phyloP scores from a whole-genome alignment of 305 asterid species.

The Euphrasia arctica region DNA sequence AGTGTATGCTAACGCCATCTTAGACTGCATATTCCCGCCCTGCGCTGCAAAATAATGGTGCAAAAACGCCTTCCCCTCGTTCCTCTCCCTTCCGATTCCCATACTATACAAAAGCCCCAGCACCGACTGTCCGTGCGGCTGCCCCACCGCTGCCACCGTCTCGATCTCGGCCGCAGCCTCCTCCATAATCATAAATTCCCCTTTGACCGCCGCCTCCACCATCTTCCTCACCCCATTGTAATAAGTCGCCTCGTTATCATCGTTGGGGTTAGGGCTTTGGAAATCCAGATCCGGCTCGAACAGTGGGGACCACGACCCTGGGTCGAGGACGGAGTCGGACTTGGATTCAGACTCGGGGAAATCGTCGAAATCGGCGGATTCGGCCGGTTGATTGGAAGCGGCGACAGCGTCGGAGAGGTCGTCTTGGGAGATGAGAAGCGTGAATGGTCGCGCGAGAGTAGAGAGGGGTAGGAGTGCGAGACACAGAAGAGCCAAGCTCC shows the following conservation, averaged over 20 bases:
- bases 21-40: conserved; percentile 88
- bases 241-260: conserved; percentile 40
- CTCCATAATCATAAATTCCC: conserved; percentile 69
- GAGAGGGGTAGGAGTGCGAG: conserved; percentile 41
- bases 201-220: conserved; percentile 63
- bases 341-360: conserved; percentile 52
- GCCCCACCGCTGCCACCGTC: conserved; percentile 56
- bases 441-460: conserved; percentile 58
- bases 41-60: conserved; percentile 74
- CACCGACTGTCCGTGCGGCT: conserved; percentile 76
- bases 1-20: conserved; percentile 71
- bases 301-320: conserved; percentile 94
- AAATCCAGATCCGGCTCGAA: conserved; percentile 58
- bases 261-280: conserved; percentile 28
- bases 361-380: conserved; percentile 50
- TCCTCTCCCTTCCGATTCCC: conserved; percentile 84
- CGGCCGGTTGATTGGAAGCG: conserved; percentile 38
- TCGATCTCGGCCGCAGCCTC: conserved; percentile 74
- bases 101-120: conserved; percentile 67
- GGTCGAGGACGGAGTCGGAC: conserved; percentile 75
- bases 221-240: conserved; percentile 64
- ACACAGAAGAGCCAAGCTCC: conserved; percentile 43
- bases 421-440: conserved; percentile 71
- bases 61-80: conserved; percentile 66
- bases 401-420: conserved; percentile 61